Evolutionary conservation across 2,329 filamentous ascomycete genomes (phyloP), one percentile per base, ranked within the genome.

Genomic region (Fusarium anthophilum): DNA sequence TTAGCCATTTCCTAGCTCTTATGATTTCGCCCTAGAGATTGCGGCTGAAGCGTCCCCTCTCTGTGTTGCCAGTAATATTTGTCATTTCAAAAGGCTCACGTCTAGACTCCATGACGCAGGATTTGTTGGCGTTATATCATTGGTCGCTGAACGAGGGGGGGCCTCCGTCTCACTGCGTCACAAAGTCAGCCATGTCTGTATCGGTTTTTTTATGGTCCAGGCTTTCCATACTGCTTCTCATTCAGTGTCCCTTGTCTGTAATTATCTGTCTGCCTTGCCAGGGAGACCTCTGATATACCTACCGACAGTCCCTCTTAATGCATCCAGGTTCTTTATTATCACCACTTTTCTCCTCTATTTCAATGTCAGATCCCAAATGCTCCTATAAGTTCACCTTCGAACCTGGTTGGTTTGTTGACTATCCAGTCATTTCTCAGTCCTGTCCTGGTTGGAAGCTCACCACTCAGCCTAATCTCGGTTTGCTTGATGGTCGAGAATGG

Each of bases 341-440:
- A 24, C 39, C 39, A 26, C n/a, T 57, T 57, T 18, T 57, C 6
- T 17, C 55, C 11, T 18, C 30, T 17, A 4, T 35, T 6, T 10
- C n/a, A 48, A 57, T 48, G 55, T 26, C 39, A 6, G n/a, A 22
- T 10, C n/a, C 18, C 3, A 24, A 22, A 22, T 57, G 28, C 22
- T 8, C 5, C 4, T 48, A 48, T 6, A 15, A n/a, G 10, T 35
- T 57, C 39, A 35, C 28, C 14, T 48, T 35, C 8, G 28, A 47
- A n/a, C 39, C 55, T 7, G n/a, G n/a, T 22, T 57, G 55, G 55
- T 48, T 57, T 28, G 28, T 57, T 22, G 28, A 57, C n/a, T 37
- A 57, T 6, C 39, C 39, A 14, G 28, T 32, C 2, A 13, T 57
- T 3, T 32, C 39, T 17, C 39, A 22, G 6, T 35, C 55, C 13